Evolutionary conservation across 768 basidiomycete genomes (phyloP).

Genomic region (Amanita phalloides): DNA sequence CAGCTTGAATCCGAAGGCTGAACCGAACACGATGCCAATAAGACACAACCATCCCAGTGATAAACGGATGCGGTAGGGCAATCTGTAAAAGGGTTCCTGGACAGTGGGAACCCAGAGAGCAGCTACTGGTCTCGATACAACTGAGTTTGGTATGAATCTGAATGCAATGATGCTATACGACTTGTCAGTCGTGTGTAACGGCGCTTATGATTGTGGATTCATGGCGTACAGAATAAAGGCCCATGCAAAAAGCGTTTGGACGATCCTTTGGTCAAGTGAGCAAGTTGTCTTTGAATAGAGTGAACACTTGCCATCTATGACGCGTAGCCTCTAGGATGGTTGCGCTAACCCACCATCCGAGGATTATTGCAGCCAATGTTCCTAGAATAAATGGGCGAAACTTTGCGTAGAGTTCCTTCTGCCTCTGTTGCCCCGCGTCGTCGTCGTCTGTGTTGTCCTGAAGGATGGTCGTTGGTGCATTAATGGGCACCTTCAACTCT

Average conservation of each 20-base stretch:
- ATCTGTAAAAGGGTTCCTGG: slow-evolving; percentile 54
- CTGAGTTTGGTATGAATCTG: slow-evolving; percentile 69
- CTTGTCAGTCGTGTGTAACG: not conserved
- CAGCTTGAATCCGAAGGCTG: slow-evolving; percentile 74
- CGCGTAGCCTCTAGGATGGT: slow-evolving; percentile 60
- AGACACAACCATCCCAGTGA: slow-evolving; percentile 69
- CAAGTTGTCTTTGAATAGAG: not conserved
- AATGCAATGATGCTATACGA: slow-evolving; percentile 59
- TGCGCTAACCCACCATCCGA: slow-evolving; percentile 82
- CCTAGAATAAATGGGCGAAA: slow-evolving; percentile 36
- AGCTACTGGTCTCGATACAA: slow-evolving; percentile 60
- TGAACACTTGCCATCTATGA: slow-evolving; percentile 51
- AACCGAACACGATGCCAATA: slow-evolving; percentile 71
- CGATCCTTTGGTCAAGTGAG: slow-evolving; percentile 39
- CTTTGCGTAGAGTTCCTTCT: slow-evolving; percentile 12
- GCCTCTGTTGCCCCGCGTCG: not conserved
- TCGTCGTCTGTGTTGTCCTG: not conserved
- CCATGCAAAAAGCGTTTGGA: slow-evolving; percentile 78
- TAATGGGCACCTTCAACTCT: slow-evolving; percentile 9
- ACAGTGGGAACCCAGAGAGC: slow-evolving; percentile 61
- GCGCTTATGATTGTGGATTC: not conserved
- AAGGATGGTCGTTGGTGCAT: not conserved
- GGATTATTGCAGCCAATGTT: slow-evolving; percentile 46
- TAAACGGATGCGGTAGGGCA: slow-evolving; percentile 42
- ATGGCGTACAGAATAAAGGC: slow-evolving; percentile 56